Percentiles rank a stretch among this genome's conserved stretches.
These are phyloP conservation scores for Dryadomyces quercus-mongolicae DNA, from an alignment of 2,329 filamentous ascomycete genomes.

Conservation along the genomic window DNA sequence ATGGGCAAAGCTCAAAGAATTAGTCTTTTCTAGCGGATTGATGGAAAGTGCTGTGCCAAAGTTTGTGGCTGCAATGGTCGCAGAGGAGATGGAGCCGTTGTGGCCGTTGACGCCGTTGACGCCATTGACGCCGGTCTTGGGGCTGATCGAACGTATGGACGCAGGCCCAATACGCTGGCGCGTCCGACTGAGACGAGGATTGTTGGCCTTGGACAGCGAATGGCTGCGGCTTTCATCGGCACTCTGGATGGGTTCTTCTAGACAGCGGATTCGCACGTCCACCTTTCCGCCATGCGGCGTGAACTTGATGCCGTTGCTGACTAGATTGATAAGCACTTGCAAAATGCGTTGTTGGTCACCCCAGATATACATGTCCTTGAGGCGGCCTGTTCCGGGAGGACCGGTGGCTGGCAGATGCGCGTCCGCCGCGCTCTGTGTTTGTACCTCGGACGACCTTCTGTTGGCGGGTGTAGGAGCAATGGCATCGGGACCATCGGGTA, in stretches of 20 bases:
- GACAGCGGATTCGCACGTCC: slow-evolving; percentile 61
- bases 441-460: too few species aligned
- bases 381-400: slow-evolving; percentile 50
- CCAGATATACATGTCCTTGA: slow-evolving; percentile 81
- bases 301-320: slow-evolving; percentile 87
- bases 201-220: slow-evolving; percentile 35
- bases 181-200: slow-evolving; percentile 26
- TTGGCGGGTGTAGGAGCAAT: background rate
- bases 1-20: slow-evolving; percentile 28
- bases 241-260: slow-evolving; percentile 41
- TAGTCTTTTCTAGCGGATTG: slow-evolving; percentile 46
- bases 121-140: slow-evolving; percentile 21
- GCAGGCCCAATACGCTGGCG: slow-evolving; percentile 35
- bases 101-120: slow-evolving; percentile 8
- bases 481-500: background rate
- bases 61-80: slow-evolving; percentile 15
- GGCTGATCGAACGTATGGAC: slow-evolving; percentile 38
- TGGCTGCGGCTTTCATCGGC: slow-evolving; percentile 37
- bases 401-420: slow-evolving; percentile 44
- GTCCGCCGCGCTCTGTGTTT: slow-evolving; percentile 11
- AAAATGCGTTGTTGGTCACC: slow-evolving; percentile 87
- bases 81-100: slow-evolving; percentile 9
- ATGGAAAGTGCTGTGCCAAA: slow-evolving; percentile 46
- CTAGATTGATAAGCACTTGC: slow-evolving; percentile 87
- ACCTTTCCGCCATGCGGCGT: slow-evolving; percentile 68